Percentiles rank a stretch among this genome's conserved stretches.
phyloP scores from a whole-genome alignment of 148 eudicot genomes.

The Dianthus caryophyllus region DNA sequence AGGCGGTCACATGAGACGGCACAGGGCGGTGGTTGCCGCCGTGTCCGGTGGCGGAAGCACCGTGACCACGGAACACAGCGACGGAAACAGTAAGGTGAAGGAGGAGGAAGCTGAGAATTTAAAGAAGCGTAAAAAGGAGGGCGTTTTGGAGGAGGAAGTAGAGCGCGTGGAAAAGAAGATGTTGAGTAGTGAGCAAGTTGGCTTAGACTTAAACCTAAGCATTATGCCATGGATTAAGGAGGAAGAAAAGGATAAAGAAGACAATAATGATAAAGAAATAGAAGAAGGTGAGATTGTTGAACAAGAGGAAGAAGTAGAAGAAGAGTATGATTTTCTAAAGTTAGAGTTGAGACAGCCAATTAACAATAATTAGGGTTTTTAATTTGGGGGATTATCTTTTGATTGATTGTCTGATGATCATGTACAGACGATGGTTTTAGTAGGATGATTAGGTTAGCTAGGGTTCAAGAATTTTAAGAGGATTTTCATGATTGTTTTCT shows the following conservation, averaged over 20 bases:
- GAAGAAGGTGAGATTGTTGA: constrained; percentile 7
- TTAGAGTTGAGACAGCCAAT: constrained; percentile 5
- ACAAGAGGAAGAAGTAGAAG: neutral
- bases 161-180: neutral
- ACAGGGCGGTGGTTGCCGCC: constrained; percentile 9
- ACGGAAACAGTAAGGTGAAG: neutral
- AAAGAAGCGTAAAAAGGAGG: neutral
- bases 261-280: neutral
- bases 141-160: neutral
- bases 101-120: too few relatives aligned
- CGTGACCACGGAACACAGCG: constrained; percentile 7
- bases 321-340: constrained; percentile 4
- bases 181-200: neutral
- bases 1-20: constrained; percentile 64
- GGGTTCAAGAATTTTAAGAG: too few relatives aligned
- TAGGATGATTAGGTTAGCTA: neutral
- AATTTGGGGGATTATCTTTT: neutral
- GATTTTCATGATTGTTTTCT: too few relatives aligned
- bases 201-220: neutral
- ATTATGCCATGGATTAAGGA: neutral
- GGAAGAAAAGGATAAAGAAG: neutral
- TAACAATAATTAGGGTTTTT: neutral
- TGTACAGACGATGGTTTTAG: neutral
- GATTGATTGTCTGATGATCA: neutral
- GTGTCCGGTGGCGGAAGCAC: neutral